Conservation (phyloP, 2,329 filamentous ascomycete species). For the Paracoccidioides brasiliensis region DNA sequence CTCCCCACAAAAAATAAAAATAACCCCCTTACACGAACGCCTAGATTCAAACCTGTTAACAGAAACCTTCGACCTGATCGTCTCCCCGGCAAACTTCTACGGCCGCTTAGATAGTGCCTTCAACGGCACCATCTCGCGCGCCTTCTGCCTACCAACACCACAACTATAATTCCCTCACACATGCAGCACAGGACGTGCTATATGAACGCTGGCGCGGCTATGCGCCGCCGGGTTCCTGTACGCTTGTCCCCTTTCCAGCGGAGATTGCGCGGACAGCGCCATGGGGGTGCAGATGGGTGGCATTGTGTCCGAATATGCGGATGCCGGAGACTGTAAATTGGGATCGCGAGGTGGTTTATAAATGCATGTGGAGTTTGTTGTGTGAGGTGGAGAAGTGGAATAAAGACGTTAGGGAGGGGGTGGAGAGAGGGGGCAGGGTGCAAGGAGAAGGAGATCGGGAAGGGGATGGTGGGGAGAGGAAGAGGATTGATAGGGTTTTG, state of each 20-base stretch:
- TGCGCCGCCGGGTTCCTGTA: constrained; percentile 39
- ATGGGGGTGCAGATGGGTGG: constrained; percentile 34
- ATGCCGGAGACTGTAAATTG: constrained; percentile 33
- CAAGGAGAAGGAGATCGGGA: constrained; percentile 23
- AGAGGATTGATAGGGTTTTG: constrained; percentile 32
- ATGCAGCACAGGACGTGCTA: constrained; percentile 31
- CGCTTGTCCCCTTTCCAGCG: constrained; percentile 33
- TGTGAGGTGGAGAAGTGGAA: constrained; percentile 39
- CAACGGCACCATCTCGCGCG: constrained; percentile 41
- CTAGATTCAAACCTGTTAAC: constrained; percentile 27
- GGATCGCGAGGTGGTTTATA: constrained; percentile 42
- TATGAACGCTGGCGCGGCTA: constrained; percentile 39
- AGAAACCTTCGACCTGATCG: constrained; percentile 36
- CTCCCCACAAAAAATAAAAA: constrained; percentile 23
- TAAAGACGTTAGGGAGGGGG: constrained; percentile 11
- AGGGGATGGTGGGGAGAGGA: constrained; percentile 7
- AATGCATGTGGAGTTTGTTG: constrained; percentile 41
- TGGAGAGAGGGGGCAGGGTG: background rate
- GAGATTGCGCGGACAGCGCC: constrained; percentile 26
- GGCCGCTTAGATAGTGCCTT: constrained; percentile 43
- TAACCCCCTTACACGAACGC: constrained; percentile 21
- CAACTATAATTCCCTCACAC: constrained; percentile 38
- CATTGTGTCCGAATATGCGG: constrained; percentile 43
- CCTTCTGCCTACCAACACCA: constrained; percentile 30
- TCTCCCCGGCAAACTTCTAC: constrained; percentile 45